Conservation (phyloP, 331 rosid genomes). For the Quercus tomentella region DNA sequence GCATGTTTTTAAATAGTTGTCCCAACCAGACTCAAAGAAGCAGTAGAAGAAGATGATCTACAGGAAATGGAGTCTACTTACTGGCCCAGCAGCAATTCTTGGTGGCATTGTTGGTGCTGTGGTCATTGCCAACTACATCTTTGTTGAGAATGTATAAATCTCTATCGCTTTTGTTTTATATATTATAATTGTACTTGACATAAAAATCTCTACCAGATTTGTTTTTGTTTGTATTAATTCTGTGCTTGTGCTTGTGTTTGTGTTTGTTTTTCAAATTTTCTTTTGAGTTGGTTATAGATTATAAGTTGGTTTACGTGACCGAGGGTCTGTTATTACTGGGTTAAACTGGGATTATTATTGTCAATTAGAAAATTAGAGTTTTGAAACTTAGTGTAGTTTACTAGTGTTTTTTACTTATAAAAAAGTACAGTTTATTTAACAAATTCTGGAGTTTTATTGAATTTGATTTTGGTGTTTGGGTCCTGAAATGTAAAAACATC, state of each 20-base stretch:
- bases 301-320: neutral
- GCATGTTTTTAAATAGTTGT: too few relatives aligned
- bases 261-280: neutral
- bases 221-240: neutral
- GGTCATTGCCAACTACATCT: slow-evolving; percentile 41
- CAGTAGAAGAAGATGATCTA: slow-evolving; percentile 47
- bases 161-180: neutral
- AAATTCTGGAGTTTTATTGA: neutral
- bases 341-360: neutral
- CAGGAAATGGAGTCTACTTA: slow-evolving; percentile 93
- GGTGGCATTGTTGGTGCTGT: slow-evolving; percentile 67
- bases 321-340: neutral
- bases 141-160: slow-evolving; percentile 47
- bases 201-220: too few relatives aligned
- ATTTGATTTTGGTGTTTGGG: too few relatives aligned
- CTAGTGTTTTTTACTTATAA: neutral
- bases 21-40: too few relatives aligned
- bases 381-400: neutral
- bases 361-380: too few relatives aligned
- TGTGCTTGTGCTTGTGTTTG: neutral
- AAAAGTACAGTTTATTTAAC: neutral
- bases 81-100: slow-evolving; percentile 47
- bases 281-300: neutral
- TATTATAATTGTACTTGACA: too few relatives aligned
- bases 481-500: too few relatives aligned